Conservation (phyloP, 495 filamentous ascomycete genomes). For the Aspergillus asperescens region DNA sequence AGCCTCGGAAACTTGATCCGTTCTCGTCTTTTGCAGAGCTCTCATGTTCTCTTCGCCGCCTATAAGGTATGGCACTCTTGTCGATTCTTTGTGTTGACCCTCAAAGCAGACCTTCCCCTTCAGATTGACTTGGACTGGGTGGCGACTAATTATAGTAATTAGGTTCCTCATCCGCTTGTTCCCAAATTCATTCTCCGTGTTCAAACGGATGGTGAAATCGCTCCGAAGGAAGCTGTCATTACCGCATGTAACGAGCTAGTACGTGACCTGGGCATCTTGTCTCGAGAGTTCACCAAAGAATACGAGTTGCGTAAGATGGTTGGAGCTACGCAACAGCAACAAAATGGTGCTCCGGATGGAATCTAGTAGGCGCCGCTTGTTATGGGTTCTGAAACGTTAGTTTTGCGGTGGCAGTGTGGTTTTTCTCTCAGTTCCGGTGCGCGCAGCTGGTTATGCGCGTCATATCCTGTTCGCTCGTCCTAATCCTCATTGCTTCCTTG, state of each 20-base stretch:
- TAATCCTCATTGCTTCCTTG: background rate
- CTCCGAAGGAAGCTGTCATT: conserved; percentile 81
- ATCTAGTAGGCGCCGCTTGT: background rate
- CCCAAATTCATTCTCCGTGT: conserved; percentile 81
- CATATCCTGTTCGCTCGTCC: background rate
- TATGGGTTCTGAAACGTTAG: background rate
- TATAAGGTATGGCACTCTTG: conserved; percentile 63
- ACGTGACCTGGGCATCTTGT: conserved; percentile 65
- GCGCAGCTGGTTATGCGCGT: conserved; percentile 22
- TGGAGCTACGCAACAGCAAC: conserved; percentile 47
- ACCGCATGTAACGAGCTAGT: conserved; percentile 73
- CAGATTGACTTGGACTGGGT: conserved; percentile 2
- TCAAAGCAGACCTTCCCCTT: conserved; percentile 5
- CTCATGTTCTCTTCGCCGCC: conserved; percentile 75
- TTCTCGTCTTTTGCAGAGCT: conserved; percentile 69
- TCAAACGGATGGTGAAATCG: conserved; percentile 84
- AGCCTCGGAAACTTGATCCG: conserved; percentile 87
- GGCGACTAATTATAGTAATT: background rate
- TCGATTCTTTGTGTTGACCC: background rate
- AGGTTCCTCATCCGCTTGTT: conserved; percentile 80
- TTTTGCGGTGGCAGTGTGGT: background rate
- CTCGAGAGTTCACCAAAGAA: conserved; percentile 89
- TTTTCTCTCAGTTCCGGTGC: background rate
- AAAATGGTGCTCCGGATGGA: conserved; percentile 30
- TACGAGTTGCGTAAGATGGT: conserved; percentile 90